Conservation (phyloP, 2,329 filamentous ascomycete species). For the Hypomyces perniciosus region DNA sequence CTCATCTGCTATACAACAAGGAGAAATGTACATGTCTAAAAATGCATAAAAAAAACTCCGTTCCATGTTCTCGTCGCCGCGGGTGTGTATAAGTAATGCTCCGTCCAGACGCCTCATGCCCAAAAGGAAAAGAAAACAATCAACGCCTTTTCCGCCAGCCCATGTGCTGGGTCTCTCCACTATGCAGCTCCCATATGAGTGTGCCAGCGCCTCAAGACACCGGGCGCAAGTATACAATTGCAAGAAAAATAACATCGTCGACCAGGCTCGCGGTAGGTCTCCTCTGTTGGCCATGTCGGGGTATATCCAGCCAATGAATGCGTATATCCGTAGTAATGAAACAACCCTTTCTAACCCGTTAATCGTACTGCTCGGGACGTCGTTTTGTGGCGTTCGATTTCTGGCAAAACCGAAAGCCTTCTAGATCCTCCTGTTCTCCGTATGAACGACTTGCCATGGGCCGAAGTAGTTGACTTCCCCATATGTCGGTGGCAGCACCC, state of each 20-base stretch:
- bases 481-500: constrained; percentile 49
- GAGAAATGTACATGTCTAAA: constrained; percentile 4
- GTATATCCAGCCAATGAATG: neutral
- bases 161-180: neutral
- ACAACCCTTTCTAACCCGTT: neutral
- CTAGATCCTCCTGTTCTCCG: constrained; percentile 43
- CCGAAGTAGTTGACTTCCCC: constrained; percentile 45
- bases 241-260: neutral
- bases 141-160: neutral
- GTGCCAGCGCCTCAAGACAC: neutral
- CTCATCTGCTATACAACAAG: neutral
- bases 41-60: constrained; percentile 12
- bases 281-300: neutral
- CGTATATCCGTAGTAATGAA: neutral
- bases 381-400: neutral
- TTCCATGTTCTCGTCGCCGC: constrained; percentile 10
- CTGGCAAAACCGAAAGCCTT: neutral
- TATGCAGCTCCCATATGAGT: neutral
- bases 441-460: constrained; percentile 44
- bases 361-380: neutral
- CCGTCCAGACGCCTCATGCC: neutral
- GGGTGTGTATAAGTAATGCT: neutral
- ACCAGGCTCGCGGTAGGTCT: neutral
- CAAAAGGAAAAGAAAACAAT: neutral
- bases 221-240: neutral